Base-by-base conservation (phyloP, 2,329 filamentous ascomycete species). In the Cercospora nicotianae region DNA sequence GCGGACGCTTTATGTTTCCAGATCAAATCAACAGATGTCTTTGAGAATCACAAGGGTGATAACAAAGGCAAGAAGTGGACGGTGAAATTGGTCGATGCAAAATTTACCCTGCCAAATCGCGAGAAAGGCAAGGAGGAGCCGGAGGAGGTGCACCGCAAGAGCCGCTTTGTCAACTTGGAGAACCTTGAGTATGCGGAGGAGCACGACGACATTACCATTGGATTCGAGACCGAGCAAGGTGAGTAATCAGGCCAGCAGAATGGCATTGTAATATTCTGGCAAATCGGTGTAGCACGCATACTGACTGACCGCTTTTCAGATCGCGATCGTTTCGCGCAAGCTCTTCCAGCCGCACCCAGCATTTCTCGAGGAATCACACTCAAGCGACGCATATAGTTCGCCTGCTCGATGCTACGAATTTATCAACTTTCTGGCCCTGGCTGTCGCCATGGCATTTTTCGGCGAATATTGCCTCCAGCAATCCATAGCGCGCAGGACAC, bases 1-100 rank as follows among this genome's bases (percentile, higher is more conserved):
- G 93, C 93, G 3, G 89, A 92, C 72, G 92, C 91, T 77, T 93
- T 97, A 91, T 93, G 92, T 73, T 96, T 97, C 77, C 86, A 90
- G 31, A 85, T 97, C 67, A 94, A 94, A 79, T 88, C 89, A 7
- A 96, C 92, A 0, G 94, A 97, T 76, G 86, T 89, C 0, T 94
- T 94, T 74, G 93, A 97, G 80, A 86, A 79, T 62, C 74, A 77
- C 16, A 79, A 79, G 45, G 82, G 76, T 5, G 76, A 83, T 64
- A 75, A 75, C 63, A 76, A 75, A 63, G 71, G 74, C 57, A 82
- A 81, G 72, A 94, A 93, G 77, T 87, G 86, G 36, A 90, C 90
- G 7, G 81, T 97, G 66, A 91, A 90, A 77, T 87, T 97, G 70
- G 90, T 94, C 28, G 94, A 97, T 77, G 93, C 93, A 69, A 97